Conservation (phyloP, 495 filamentous ascomycete species). For the Trichoderma reesei region DNA sequence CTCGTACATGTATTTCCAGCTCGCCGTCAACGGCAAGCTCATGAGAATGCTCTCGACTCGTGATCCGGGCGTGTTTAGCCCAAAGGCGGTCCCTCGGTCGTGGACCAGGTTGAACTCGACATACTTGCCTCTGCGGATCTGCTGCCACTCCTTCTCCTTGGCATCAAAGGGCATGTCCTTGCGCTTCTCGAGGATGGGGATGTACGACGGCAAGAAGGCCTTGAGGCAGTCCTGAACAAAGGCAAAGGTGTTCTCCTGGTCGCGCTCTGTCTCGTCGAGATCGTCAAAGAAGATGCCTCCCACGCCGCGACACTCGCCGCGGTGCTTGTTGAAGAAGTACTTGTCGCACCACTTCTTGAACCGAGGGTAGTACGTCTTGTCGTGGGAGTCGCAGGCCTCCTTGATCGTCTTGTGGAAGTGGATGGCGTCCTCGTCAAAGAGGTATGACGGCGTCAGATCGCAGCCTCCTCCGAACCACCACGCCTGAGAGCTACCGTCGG, state of each 20-base stretch:
- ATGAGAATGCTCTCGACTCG: conserved; percentile 95
- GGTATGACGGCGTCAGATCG: conserved; percentile 86
- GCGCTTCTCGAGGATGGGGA: conserved; percentile 75
- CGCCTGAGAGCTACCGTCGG: conserved; percentile 58
- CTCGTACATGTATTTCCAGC: conserved; percentile 93
- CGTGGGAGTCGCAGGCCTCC: conserved; percentile 85
- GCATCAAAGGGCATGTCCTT: conserved; percentile 87
- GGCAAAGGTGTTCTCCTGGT: conserved; percentile 84
- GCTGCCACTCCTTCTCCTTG: conserved; percentile 90
- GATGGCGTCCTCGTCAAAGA: conserved; percentile 93
- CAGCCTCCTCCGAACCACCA: conserved; percentile 99
- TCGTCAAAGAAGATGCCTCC: conserved; percentile 99
- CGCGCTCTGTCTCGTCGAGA: conserved; percentile 66
- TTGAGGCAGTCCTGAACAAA: conserved; percentile 77
- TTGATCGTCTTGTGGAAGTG: conserved; percentile 95
- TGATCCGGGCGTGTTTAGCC: conserved; percentile 82
- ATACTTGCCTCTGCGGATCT: conserved; percentile 83
- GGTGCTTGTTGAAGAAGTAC: conserved; percentile 91
- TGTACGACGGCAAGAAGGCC: conserved; percentile 83
- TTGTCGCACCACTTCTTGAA: conserved; percentile 99
- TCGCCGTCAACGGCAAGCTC: conserved; percentile 87
- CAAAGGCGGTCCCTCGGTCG: conserved; percentile 92
- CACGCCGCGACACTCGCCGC: conserved; percentile 76
- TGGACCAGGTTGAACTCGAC: conserved; percentile 99
- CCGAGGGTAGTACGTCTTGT: conserved; percentile 81